Percentiles rank a stretch among this genome's conserved stretches.
These are phyloP conservation scores for Tagetes erecta DNA, from an alignment of 129 eudicot species.

Conservation along the genomic window DNA sequence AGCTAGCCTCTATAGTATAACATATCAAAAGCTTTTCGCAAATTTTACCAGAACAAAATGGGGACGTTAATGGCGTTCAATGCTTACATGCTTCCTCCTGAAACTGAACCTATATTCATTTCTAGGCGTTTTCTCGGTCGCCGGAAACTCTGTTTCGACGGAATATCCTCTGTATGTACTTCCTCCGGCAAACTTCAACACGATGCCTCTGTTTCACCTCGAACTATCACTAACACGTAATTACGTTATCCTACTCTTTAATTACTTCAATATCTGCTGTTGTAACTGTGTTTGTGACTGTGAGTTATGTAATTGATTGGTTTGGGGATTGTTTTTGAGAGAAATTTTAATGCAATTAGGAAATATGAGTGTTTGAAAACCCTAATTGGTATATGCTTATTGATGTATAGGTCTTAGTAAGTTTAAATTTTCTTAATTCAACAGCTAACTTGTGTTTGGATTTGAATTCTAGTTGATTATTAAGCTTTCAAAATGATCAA, in stretches of 20 bases:
- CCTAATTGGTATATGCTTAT: neutral
- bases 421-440: neutral
- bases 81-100: conserved; percentile 38
- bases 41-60: conserved; percentile 31
- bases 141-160: conserved; percentile 71
- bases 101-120: conserved; percentile 1
- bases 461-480: neutral
- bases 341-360: neutral
- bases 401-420: neutral
- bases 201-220: conserved; percentile 36
- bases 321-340: conserved; percentile 3
- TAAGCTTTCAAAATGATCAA: neutral
- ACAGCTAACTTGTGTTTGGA: neutral
- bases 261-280: conserved; percentile 11
- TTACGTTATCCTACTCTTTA: conserved; percentile 2
- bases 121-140: conserved; percentile 49
- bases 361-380: neutral
- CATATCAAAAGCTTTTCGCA: neutral
- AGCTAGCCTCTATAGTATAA: neutral
- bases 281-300: neutral
- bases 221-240: conserved; percentile 39
- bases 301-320: neutral
- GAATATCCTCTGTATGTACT: conserved; percentile 48
- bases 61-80: conserved; percentile 47
- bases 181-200: conserved; percentile 32